A percentile compares a stretch with the other conserved stretches of the same genome.
Conservation (phyloP, 805 yeast species). For the Wickerhamiella allomyrinae region DNA sequence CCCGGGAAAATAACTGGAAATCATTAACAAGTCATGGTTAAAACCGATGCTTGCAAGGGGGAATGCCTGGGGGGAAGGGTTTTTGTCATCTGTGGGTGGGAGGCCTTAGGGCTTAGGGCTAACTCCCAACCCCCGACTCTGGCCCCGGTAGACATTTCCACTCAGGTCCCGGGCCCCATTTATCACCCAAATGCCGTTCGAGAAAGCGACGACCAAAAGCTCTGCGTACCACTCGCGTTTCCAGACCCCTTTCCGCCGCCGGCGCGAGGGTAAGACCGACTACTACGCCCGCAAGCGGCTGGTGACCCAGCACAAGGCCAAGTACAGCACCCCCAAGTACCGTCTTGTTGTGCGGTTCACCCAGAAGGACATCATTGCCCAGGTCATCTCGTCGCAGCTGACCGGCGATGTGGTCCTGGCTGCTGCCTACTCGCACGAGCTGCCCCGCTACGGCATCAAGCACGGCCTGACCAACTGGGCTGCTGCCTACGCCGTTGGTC, state of each 20-base stretch:
- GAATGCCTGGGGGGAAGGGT: too few species aligned
- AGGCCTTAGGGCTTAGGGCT: constrained; percentile 3
- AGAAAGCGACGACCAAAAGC: constrained; percentile 46
- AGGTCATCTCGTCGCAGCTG: constrained; percentile 90
- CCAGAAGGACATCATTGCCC: constrained; percentile 98
- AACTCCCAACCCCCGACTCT: background rate
- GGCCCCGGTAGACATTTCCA: background rate
- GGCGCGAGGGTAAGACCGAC: constrained; percentile 99
- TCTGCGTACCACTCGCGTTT: constrained; percentile 97
- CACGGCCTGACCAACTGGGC: constrained; percentile 99
- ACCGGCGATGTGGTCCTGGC: constrained; percentile 92
- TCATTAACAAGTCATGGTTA: too few species aligned
- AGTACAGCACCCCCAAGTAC: constrained; percentile 98
- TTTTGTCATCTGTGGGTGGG: background rate
- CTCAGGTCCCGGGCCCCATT: background rate
- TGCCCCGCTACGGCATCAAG: constrained; percentile 92
- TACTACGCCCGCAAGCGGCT: constrained; percentile 99
- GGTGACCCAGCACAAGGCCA: constrained; percentile 99
- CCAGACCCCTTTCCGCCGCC: constrained; percentile 99
- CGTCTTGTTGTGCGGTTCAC: constrained; percentile 99
- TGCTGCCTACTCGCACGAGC: constrained; percentile 98
- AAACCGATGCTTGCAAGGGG: too few species aligned
- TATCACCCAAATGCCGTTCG: constrained; percentile 52
- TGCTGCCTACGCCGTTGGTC: constrained; percentile 98
- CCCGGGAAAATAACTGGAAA: background rate